phyloP scores from a whole-genome alignment of 768 basidiomycete genomes.

The Suillus sp. region DNA sequence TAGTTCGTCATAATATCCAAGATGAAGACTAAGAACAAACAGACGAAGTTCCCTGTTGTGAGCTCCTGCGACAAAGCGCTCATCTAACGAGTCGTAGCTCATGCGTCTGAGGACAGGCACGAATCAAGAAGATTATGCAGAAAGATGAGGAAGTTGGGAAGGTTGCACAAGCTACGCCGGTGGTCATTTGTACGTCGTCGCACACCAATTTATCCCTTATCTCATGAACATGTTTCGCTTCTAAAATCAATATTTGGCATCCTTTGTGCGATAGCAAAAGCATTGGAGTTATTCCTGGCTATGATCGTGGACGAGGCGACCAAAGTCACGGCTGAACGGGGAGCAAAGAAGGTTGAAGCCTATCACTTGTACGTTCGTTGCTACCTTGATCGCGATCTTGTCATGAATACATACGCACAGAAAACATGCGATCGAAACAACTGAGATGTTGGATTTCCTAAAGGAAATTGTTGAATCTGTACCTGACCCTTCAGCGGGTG shows the following conservation, averaged over 20 bases:
- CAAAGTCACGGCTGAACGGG: conserved; percentile 76
- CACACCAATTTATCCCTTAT: not conserved
- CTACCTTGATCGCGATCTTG: conserved; percentile 10
- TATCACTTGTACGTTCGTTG: conserved; percentile 83
- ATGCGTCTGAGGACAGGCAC: conserved; percentile 56
- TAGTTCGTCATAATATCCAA: not conserved
- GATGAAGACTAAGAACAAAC: conserved; percentile 92
- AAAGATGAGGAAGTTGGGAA: conserved; percentile 99
- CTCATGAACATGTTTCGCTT: conserved; percentile 15
- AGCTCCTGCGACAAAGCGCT: conserved; percentile 31
- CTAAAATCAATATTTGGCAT: not conserved
- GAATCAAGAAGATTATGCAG: conserved; percentile 99
- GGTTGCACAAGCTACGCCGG: conserved; percentile 93
- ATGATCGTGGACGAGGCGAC: conserved; percentile 81
- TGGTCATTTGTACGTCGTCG: conserved; percentile 84
- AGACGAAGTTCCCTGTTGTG: conserved; percentile 90
- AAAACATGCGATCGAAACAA: conserved; percentile 89
- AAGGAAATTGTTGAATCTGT: conserved; percentile 87
- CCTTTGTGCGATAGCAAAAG: conserved; percentile 66
- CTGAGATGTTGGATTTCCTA: conserved; percentile 90
- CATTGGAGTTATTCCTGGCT: conserved; percentile 88
- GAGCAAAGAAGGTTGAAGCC: conserved; percentile 86
- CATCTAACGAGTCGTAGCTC: conserved; percentile 9
- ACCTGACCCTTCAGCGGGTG: conserved; percentile 85
- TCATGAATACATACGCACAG: conserved; percentile 40